Conservation (phyloP, 352 stramenopile genomes). For the Elongisporangium senticosum region DNA sequence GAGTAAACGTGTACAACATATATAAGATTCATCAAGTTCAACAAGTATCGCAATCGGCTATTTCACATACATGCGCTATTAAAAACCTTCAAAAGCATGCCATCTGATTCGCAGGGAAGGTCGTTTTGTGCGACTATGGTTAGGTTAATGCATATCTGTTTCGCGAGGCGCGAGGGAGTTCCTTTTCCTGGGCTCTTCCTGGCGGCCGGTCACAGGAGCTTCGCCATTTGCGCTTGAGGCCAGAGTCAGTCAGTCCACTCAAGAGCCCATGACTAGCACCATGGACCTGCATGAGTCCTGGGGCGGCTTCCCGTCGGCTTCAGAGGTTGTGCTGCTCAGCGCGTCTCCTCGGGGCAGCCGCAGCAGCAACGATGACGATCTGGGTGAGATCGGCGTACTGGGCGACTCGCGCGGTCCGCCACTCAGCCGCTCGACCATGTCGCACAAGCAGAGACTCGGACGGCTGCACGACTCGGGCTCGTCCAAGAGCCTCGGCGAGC, state of each 20-base stretch:
- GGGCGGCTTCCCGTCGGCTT: constrained; percentile 6
- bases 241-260: background rate
- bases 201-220: background rate
- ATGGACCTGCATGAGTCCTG: background rate
- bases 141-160: background rate
- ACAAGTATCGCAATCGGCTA: background rate
- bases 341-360: constrained; percentile 12
- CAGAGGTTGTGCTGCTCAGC: constrained; percentile 26
- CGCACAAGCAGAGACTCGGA: background rate
- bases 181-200: background rate
- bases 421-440: background rate
- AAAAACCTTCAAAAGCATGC: background rate
- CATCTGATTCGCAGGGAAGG: background rate
- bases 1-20: background rate
- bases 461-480: background rate
- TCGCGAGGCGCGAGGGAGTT: background rate
- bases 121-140: background rate
- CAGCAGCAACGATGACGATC: constrained; percentile 14
- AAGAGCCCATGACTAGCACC: background rate
- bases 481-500: constrained; percentile 36
- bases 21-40: background rate
- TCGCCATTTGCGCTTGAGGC: background rate
- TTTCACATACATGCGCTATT: background rate
- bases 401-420: background rate
- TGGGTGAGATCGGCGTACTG: constrained; percentile 6